phyloP scores from a whole-genome alignment of 2,329 filamentous ascomycete species.

The Sarocladiaceae sp. region DNA sequence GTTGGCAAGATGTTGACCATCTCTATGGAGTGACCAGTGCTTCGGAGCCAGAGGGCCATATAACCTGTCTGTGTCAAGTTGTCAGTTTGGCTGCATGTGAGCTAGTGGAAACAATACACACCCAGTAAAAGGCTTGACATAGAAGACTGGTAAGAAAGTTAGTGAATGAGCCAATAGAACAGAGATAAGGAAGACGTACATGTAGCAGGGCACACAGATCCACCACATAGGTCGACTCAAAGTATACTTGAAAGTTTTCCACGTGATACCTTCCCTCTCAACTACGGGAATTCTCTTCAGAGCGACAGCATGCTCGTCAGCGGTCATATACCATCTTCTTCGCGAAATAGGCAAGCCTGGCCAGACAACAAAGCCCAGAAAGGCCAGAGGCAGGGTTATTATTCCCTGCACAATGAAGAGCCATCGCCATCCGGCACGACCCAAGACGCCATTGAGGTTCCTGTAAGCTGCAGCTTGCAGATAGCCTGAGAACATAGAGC shows the following conservation, averaged over 20 bases:
- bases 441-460: constrained; percentile 29
- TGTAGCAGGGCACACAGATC: constrained; percentile 19
- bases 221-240: constrained; percentile 22
- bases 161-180: constrained; percentile 10
- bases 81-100: not conserved
- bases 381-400: constrained; percentile 25
- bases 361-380: constrained; percentile 23
- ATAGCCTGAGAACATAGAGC: constrained; percentile 22
- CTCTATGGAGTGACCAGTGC: constrained; percentile 17
- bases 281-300: constrained; percentile 18
- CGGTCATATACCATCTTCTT: constrained; percentile 20
- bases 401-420: constrained; percentile 29
- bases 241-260: constrained; percentile 20
- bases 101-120: not conserved
- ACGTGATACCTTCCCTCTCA: constrained; percentile 19
- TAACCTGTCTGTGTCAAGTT: constrained; percentile 16
- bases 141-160: constrained; percentile 17
- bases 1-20: constrained; percentile 24
- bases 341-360: constrained; percentile 21
- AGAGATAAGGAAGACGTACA: constrained; percentile 11
- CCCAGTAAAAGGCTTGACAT: constrained; percentile 19
- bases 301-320: constrained; percentile 17
- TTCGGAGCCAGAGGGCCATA: constrained; percentile 24
- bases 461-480: constrained; percentile 34
- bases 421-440: constrained; percentile 44